Percentiles rank a stretch among this genome's conserved stretches.
These are phyloP conservation scores for Phytophthora vignae DNA, from an alignment of 352 stramenopile genomes.

Conservation along the genomic window DNA sequence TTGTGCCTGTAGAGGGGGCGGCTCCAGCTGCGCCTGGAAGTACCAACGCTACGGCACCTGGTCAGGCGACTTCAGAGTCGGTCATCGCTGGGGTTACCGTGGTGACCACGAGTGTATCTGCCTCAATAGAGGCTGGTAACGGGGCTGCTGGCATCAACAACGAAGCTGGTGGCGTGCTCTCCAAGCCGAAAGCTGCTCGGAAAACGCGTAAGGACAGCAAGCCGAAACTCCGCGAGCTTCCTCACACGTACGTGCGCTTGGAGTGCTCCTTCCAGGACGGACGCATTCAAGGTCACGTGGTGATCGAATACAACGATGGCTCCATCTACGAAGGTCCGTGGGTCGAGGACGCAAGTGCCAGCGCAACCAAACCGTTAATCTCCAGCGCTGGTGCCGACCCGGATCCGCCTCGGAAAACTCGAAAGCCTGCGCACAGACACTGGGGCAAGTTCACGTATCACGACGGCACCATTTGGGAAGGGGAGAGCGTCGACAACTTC, in stretches of 20 bases:
- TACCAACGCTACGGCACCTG: slow-evolving; percentile 12
- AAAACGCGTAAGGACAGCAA: slow-evolving; percentile 14
- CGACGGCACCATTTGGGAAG: slow-evolving; percentile 80
- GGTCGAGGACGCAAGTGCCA: slow-evolving; percentile 61
- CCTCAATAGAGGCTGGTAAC: background rate
- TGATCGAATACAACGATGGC: slow-evolving; percentile 82
- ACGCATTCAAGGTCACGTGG: slow-evolving; percentile 63
- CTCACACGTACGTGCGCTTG: slow-evolving; percentile 73
- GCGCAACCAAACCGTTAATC: slow-evolving; percentile 54
- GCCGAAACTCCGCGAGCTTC: slow-evolving; percentile 45
- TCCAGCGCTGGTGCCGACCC: slow-evolving; percentile 29
- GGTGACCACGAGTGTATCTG: background rate
- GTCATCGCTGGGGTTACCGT: background rate
- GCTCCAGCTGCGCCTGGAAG: background rate
- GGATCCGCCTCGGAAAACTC: slow-evolving; percentile 63
- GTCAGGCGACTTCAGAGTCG: slow-evolving; percentile 32
- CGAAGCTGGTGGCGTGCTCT: background rate
- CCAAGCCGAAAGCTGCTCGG: slow-evolving; percentile 15
- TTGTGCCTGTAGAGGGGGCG: background rate
- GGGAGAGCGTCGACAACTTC: slow-evolving; percentile 83
- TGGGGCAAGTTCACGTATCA: slow-evolving; percentile 82
- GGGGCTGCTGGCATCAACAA: background rate
- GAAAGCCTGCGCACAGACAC: slow-evolving; percentile 40
- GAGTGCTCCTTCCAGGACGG: slow-evolving; percentile 82
- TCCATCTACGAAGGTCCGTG: slow-evolving; percentile 85